phyloP scores from a whole-genome alignment of 75 land plant genomes.

The Cunninghamia lanceolata region DNA sequence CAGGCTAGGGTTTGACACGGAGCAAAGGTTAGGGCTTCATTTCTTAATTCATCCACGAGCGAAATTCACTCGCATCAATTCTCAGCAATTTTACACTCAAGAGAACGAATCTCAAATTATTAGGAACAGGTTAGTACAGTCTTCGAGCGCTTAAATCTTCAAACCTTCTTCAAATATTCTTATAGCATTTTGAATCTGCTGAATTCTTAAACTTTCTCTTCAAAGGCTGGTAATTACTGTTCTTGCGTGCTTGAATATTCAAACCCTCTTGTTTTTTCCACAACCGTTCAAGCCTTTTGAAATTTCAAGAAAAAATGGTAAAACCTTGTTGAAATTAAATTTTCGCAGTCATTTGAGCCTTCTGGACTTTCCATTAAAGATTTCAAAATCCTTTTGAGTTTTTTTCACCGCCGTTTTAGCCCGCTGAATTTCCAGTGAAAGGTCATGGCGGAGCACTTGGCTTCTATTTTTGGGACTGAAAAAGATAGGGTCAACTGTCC shows the following conservation, averaged over 20 bases:
- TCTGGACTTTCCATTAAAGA: background rate
- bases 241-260: background rate
- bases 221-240: background rate
- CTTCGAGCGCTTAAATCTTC: background rate
- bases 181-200: background rate
- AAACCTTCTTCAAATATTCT: background rate
- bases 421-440: background rate
- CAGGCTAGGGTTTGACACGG: background rate
- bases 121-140: background rate
- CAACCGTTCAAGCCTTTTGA: background rate
- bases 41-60: background rate
- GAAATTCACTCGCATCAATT: background rate
- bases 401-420: background rate
- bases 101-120: background rate
- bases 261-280: background rate
- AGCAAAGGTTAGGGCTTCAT: background rate
- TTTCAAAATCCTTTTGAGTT: background rate
- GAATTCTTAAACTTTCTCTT: background rate
- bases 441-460: constrained; percentile 69
- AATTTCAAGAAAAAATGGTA: background rate
- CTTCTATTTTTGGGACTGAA: constrained; percentile 79
- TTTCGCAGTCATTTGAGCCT: background rate
- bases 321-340: background rate
- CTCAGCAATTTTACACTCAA: background rate
- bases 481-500: constrained; percentile 87